Conservation (phyloP, 1,284 basidiomycete species). For the Neotropicomus parvogracilis region DNA sequence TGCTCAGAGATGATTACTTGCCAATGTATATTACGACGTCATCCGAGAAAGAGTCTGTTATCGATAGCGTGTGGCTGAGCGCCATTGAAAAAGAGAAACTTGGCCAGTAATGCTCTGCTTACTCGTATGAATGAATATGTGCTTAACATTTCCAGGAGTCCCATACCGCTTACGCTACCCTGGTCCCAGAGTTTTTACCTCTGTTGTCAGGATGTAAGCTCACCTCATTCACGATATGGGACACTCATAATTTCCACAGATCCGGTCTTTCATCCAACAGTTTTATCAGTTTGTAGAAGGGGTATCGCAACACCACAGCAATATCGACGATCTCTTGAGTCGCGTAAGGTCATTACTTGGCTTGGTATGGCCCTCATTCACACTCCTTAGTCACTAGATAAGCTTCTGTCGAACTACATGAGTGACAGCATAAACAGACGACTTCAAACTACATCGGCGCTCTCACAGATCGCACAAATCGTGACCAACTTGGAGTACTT, state of each 20-base stretch:
- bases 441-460: slow-evolving; percentile 69
- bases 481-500: slow-evolving; percentile 95
- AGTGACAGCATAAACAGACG: slow-evolving; percentile 73
- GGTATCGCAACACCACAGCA: slow-evolving; percentile 85
- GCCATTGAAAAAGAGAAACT: slow-evolving; percentile 63
- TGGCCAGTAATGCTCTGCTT: slow-evolving; percentile 46
- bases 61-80: slow-evolving; percentile 86
- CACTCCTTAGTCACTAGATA: slow-evolving; percentile 73
- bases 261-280: slow-evolving; percentile 89
- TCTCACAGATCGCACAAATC: slow-evolving; percentile 94
- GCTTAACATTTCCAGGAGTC: slow-evolving; percentile 43
- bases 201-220: slow-evolving; percentile 85
- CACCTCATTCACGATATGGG: neutral
- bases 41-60: slow-evolving; percentile 72
- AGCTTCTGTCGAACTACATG: slow-evolving; percentile 79
- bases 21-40: slow-evolving; percentile 82
- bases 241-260: slow-evolving; percentile 41
- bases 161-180: slow-evolving; percentile 77
- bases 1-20: slow-evolving; percentile 86
- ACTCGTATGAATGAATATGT: slow-evolving; percentile 1
- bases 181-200: slow-evolving; percentile 96
- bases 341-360: slow-evolving; percentile 53
- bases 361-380: slow-evolving; percentile 4
- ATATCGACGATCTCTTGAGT: slow-evolving; percentile 89
- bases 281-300: slow-evolving; percentile 98